Percentiles rank a stretch among this genome's conserved stretches.
Evolutionary conservation across 208 protist species (phyloP).

Genomic region (Crithidia sp.): DNA sequence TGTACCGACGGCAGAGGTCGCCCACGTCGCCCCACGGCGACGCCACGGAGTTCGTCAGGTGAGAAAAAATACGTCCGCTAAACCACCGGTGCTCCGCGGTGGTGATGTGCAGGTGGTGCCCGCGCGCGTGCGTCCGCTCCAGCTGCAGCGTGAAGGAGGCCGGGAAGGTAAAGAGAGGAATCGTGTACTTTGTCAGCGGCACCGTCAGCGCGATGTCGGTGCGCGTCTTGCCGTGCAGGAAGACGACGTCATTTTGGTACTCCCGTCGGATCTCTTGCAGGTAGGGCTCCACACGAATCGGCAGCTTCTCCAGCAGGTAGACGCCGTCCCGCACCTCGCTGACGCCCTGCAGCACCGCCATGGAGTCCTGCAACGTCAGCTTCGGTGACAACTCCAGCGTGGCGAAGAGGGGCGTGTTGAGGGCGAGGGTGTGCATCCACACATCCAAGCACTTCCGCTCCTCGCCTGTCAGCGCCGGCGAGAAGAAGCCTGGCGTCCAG

Average conservation of each 20-base stretch:
- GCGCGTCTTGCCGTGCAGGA: conserved; percentile 59
- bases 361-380: conserved; percentile 60
- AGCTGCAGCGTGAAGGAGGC: conserved; percentile 62
- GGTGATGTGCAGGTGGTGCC: conserved; percentile 40
- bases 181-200: conserved; percentile 44
- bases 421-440: conserved; percentile 46
- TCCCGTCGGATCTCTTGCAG: conserved; percentile 64
- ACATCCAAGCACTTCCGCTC: conserved; percentile 66
- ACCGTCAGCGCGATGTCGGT: conserved; percentile 45
- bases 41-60: conserved; percentile 50
- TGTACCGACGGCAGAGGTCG: conserved; percentile 66
- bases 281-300: conserved; percentile 38
- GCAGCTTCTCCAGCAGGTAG: conserved; percentile 41
- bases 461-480: conserved; percentile 36
- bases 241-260: conserved; percentile 46
- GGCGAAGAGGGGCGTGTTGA: conserved; percentile 34
- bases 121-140: conserved; percentile 19
- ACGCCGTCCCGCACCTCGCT: conserved; percentile 59
- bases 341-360: conserved; percentile 55
- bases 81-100: conserved; percentile 81
- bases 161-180: conserved; percentile 36
- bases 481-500: conserved; percentile 49
- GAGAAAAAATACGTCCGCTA: conserved; percentile 59
- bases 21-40: conserved; percentile 72
- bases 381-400: conserved; percentile 39